Evolutionary conservation across 495 filamentous ascomycete species (phyloP).

Genomic region (Talaromyces adpressus): DNA sequence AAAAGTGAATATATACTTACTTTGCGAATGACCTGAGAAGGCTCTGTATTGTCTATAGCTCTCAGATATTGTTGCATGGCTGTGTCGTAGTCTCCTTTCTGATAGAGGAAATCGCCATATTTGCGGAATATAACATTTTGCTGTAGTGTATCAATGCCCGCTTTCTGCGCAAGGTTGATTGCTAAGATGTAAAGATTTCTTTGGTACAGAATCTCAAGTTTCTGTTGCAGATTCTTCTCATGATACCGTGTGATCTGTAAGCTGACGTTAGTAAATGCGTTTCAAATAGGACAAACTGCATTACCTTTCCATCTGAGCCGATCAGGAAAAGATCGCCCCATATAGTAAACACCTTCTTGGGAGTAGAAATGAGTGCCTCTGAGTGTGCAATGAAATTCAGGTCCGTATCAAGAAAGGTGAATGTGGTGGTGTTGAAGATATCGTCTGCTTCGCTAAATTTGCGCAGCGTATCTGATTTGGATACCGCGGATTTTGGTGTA

Average conservation of each 20-base stretch:
- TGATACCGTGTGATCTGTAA: constrained; percentile 77
- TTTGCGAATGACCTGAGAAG: constrained; percentile 90
- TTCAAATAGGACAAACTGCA: constrained; percentile 6
- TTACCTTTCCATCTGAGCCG: constrained; percentile 82
- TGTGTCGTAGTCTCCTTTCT: constrained; percentile 88
- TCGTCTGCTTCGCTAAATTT: constrained; percentile 67
- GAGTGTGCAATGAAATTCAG: constrained; percentile 87
- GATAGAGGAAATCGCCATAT: constrained; percentile 94
- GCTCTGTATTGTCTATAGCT: constrained; percentile 91
- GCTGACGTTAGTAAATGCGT: constrained; percentile 6
- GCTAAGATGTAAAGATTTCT: constrained; percentile 87
- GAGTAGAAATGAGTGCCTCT: constrained; percentile 70
- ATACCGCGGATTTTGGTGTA: constrained; percentile 60
- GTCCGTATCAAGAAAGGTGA: constrained; percentile 84
- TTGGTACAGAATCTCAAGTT: constrained; percentile 89
- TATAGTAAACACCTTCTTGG: constrained; percentile 72
- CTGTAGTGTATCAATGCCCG: constrained; percentile 65
- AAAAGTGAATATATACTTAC: constrained; percentile 26
- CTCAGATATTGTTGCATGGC: constrained; percentile 98
- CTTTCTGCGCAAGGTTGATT: constrained; percentile 89
- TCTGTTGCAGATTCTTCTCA: constrained; percentile 83
- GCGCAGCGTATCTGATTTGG: constrained; percentile 43
- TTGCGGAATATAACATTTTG: constrained; percentile 88
- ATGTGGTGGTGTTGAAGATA: constrained; percentile 73
- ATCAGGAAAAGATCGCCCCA: constrained; percentile 90